Conservation (phyloP, 768 basidiomycete genomes). For the Tephrocybe sp. region DNA sequence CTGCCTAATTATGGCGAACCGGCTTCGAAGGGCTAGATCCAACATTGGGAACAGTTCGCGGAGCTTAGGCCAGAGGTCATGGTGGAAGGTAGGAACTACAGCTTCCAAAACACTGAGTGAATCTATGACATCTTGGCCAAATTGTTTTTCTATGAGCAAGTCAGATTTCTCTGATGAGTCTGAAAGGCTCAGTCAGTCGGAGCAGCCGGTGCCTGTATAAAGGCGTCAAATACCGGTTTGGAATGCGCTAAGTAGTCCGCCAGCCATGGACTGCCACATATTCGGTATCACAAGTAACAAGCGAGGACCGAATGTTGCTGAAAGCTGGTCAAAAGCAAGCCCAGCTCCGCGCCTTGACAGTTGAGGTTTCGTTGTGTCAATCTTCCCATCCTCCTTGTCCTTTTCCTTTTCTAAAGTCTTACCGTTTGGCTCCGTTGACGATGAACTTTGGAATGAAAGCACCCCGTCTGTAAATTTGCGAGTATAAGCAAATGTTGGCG, state of each 20-base stretch:
- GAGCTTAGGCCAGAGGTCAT: conserved; percentile 68
- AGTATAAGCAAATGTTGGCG: conserved; percentile 81
- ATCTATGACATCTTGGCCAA: conserved; percentile 91
- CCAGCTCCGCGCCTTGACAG: conserved; percentile 86
- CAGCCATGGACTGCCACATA: conserved; percentile 93
- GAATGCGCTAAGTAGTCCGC: conserved; percentile 70
- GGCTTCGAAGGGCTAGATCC: conserved; percentile 75
- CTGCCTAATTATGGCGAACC: conserved; percentile 88
- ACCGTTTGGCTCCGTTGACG: conserved; percentile 30
- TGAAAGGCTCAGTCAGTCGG: conserved; percentile 21
- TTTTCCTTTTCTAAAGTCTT: conserved; percentile 40
- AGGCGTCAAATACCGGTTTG: conserved; percentile 67
- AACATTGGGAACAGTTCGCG: conserved; percentile 75
- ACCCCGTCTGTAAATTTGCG: conserved; percentile 70
- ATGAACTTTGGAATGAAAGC: conserved; percentile 62
- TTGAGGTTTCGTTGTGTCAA: conserved; percentile 62
- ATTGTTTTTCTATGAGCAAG: conserved; percentile 63
- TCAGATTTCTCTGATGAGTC: conserved; percentile 63
- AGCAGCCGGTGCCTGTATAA: no score
- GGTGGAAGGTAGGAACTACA: conserved; percentile 73
- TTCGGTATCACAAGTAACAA: conserved; percentile 84
- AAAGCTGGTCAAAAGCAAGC: conserved; percentile 78
- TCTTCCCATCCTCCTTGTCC: conserved; percentile 43
- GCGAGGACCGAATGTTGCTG: conserved; percentile 67
- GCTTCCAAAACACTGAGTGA: conserved; percentile 88